Evolutionary conservation across 2,329 filamentous ascomycete genomes (phyloP), one percentile per base, ranked within the genome.

Genomic region (Proliferodiscus dingleyae): DNA sequence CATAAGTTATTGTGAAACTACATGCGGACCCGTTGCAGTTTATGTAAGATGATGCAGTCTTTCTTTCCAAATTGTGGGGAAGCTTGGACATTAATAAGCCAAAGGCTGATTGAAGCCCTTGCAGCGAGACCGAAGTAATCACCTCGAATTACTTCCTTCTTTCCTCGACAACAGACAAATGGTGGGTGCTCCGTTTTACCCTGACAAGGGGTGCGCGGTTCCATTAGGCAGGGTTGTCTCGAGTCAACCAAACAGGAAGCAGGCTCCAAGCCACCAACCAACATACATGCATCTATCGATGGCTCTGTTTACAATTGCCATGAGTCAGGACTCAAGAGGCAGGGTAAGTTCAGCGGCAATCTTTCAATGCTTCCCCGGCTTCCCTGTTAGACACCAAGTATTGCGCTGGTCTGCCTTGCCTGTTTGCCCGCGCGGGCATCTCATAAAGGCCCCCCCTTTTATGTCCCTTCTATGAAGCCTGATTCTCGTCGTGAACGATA

Each of bases 151-250:
- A n/a, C n/a, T n/a, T n/a, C n/a, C n/a, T n/a, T n/a, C n/a, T n/a
- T n/a, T n/a, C n/a, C n/a, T n/a, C n/a, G n/a, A n/a, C n/a, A n/a
- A n/a, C n/a, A n/a, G n/a, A n/a, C n/a, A n/a, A n/a, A n/a, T n/a
- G 23, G 37, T 40, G 37, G 37, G 37, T 24, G 37, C 22, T 21
- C 37, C 16, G 37, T 29, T 40, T 40, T 21, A 40, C 37, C 23
- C 37, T 40, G 37, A 40, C 23, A 18, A 26, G 15, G 4, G 24
- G 23, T 4, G 11, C 11, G 15, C 10, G 18, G 11, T 7, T 26
- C 37, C 23, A 24, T 26, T 9, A 7, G 37, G 22, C 26, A 24
- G 37, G 37, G 10, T 26, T 13, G 4, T 13, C 15, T 8, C 16
- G 10, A 24, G 2, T 16, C 37, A 40, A 24, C 37, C 37, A 40